Conservation (phyloP, 2,329 filamentous ascomycete species). For the Fusarium sp. region DNA sequence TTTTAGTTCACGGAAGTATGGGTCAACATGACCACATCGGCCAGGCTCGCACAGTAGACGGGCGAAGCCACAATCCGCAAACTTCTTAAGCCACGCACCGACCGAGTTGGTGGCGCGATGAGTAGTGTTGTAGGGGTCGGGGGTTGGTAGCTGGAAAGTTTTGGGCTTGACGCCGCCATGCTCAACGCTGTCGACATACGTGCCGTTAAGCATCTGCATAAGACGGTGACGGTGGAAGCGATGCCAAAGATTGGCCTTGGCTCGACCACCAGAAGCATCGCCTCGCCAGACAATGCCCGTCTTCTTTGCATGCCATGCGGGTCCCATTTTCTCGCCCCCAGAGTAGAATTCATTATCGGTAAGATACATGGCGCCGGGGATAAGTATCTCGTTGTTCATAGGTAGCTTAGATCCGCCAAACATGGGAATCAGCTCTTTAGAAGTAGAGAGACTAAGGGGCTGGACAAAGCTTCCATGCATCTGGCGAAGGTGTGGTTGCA, state of each 20-base stretch:
- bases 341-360: constrained; percentile 71
- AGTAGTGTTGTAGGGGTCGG: constrained; percentile 60
- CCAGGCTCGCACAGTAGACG: constrained; percentile 56
- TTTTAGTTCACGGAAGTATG: constrained; percentile 53
- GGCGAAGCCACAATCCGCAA: constrained; percentile 63
- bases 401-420: constrained; percentile 76
- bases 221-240: constrained; percentile 82
- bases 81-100: constrained; percentile 59
- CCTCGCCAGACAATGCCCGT: constrained; percentile 75
- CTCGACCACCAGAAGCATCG: constrained; percentile 73
- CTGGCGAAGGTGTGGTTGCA: constrained; percentile 67
- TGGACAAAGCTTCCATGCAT: constrained; percentile 73
- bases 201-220: constrained; percentile 78
- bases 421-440: constrained; percentile 70
- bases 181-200: constrained; percentile 67
- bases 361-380: constrained; percentile 77
- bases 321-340: constrained; percentile 69
- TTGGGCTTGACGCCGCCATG: constrained; percentile 55
- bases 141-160: constrained; percentile 66
- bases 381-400: constrained; percentile 76
- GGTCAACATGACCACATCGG: constrained; percentile 58
- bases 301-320: constrained; percentile 71
- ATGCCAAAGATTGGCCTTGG: constrained; percentile 72
- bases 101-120: constrained; percentile 53
- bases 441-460: constrained; percentile 66